Percentiles rank a stretch among this genome's conserved stretches.
These are phyloP conservation scores for Fusarium pilosicola DNA, from an alignment of 2,329 filamentous ascomycete genomes.

Conservation along the genomic window DNA sequence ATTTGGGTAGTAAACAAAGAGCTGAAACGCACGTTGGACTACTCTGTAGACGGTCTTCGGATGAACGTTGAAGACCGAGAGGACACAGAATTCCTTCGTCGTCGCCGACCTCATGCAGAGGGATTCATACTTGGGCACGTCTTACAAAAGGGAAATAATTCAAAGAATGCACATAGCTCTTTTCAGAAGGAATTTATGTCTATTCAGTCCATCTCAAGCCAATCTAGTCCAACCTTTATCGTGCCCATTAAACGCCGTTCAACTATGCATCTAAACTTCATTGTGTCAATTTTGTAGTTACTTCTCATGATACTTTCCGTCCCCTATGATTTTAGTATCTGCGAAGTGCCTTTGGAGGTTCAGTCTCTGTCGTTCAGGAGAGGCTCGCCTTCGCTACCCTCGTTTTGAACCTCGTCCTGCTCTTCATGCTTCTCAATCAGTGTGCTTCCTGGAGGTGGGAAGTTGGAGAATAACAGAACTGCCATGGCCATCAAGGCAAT, in stretches of 20 bases:
- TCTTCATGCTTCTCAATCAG: conserved; percentile 45
- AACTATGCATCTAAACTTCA: background rate
- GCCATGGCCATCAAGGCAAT: conserved; percentile 59
- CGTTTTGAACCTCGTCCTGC: background rate
- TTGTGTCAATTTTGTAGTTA: background rate
- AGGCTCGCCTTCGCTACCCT: background rate
- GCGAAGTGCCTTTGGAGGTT: background rate
- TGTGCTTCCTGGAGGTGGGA: conserved; percentile 52
- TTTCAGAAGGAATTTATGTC: background rate
- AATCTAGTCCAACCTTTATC: background rate
- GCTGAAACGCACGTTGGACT: background rate
- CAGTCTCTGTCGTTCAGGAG: background rate
- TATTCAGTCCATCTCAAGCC: background rate
- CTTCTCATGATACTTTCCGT: fast-evolving
- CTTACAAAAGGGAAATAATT: fast-evolving
- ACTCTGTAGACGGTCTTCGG: too few species aligned
- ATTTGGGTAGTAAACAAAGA: background rate
- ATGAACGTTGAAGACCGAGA: background rate
- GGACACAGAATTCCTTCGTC: fast-evolving
- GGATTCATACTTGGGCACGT: background rate
- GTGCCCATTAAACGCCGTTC: background rate
- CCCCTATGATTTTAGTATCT: fast-evolving
- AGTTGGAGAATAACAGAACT: conserved; percentile 55
- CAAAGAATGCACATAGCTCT: fast-evolving
- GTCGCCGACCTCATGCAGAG: background rate